Conservation (phyloP, 2,329 filamentous ascomycete species). For the Sporothrix variecibatus region DNA sequence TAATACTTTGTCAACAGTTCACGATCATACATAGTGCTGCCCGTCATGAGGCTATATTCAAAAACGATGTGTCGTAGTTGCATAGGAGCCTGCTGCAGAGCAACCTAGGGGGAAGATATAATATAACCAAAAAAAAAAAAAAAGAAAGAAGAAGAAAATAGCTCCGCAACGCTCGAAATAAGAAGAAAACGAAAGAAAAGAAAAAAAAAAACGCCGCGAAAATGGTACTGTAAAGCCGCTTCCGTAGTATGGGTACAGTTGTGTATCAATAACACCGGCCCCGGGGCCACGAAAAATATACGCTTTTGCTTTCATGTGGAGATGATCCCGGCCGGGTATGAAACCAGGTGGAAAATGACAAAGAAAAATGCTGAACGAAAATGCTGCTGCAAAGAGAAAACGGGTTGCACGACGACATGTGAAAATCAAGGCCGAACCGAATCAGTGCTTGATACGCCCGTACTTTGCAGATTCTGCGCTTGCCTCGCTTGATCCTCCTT, state of each 20-base stretch:
- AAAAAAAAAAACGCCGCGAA: background rate
- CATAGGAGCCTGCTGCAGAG: background rate
- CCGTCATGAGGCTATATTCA: background rate
- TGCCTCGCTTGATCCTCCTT: conserved; percentile 25
- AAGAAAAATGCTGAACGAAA: background rate
- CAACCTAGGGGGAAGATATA: background rate
- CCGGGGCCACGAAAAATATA: background rate
- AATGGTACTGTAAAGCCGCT: background rate
- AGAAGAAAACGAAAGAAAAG: background rate
- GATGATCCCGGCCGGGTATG: background rate
- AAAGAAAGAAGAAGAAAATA: background rate
- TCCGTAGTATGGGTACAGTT: background rate
- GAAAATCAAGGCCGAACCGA: background rate
- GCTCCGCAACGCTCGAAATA: background rate
- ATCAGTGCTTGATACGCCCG: background rate
- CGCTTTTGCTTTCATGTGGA: background rate
- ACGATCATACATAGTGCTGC: background rate
- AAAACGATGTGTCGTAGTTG: background rate
- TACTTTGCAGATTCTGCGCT: conserved; percentile 4
- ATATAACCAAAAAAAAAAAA: background rate
- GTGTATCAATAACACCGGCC: conserved; percentile 3
- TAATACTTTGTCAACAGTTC: too few species aligned
- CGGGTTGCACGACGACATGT: background rate
- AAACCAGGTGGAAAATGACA: background rate
- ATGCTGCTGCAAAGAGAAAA: background rate